phyloP scores from a whole-genome alignment of 495 filamentous ascomycete species.

The Diplogelasinospora grovesii region DNA sequence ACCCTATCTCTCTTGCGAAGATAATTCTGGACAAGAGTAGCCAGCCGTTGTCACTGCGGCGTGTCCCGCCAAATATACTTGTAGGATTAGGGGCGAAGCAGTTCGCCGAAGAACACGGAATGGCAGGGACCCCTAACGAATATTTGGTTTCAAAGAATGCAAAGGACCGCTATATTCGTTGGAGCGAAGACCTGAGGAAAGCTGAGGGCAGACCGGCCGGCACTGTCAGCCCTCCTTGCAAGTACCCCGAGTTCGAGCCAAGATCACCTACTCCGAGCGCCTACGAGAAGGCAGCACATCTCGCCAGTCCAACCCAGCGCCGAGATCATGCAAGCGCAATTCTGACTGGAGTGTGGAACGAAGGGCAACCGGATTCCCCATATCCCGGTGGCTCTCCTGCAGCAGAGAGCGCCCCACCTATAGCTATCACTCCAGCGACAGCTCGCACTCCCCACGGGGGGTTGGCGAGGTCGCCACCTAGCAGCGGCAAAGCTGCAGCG shows the following conservation, averaged over 20 bases:
- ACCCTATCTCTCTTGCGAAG: constrained; percentile 84
- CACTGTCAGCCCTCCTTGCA: background rate
- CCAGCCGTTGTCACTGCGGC: constrained; percentile 64
- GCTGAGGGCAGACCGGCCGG: constrained; percentile 32
- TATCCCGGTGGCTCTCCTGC: constrained; percentile 9
- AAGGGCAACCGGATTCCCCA: constrained; percentile 51
- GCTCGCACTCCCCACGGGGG: constrained; percentile 2
- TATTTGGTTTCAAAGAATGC: constrained; percentile 67
- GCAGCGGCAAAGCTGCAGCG: background rate
- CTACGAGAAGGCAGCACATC: constrained; percentile 17
- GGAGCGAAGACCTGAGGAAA: constrained; percentile 65
- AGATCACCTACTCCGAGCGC: constrained; percentile 9
- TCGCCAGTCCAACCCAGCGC: constrained; percentile 10
- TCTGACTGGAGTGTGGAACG: constrained; percentile 53
- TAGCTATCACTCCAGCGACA: constrained; percentile 2
- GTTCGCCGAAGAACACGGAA: constrained; percentile 73
- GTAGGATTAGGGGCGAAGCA: constrained; percentile 75
- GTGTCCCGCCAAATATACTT: constrained; percentile 89
- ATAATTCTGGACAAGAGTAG: constrained; percentile 69
- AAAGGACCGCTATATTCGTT: constrained; percentile 64
- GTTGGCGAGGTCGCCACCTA: constrained; percentile 1
- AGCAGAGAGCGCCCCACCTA: constrained; percentile 9
- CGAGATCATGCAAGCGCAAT: constrained; percentile 47
- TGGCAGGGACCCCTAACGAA: constrained; percentile 64
- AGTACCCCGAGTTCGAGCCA: constrained; percentile 4